Evolutionary conservation across 1,139 yeast genomes (phyloP), one percentile per base, ranked within the genome.

Genomic region (Debaryomycetaceae sp.): DNA sequence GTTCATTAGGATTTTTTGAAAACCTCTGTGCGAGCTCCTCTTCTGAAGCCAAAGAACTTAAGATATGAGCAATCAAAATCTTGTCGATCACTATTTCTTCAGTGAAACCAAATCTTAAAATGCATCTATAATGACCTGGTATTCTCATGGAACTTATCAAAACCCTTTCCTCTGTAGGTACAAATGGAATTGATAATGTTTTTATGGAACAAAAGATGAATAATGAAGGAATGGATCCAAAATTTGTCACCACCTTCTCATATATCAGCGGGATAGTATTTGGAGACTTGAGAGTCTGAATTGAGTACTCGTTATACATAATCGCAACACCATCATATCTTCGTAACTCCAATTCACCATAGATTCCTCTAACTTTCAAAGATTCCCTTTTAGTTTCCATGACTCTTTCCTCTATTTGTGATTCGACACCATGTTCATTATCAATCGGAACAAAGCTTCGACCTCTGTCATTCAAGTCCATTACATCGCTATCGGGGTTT

Each of bases 41-140:
- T 11, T 58, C 51, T 24, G 55, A 63, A 1, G 68, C 63, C 33
- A 68, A 47, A 13, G 56, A 47, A 13, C 49, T 45, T 43, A 70
- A 49, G 11, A 73, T 67, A n/a, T 52, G 55, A 6, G 56, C 49
- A 34, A 60, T 51, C 40, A 71, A 51, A 6, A 48, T 51, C 20
- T 57, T 47, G 46, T 63, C 66, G 35, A 74, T 58, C 37, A 48
- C 46, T 8, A 69, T 60, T 22, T 65, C 66, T 47, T 74, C 78
- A 71, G 70, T 72, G 54, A 75, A 76, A 5, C 81, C 81, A 48
- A 66, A 72, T 40, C 77, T 59, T 8, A 75, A 48, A 17, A 75
- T 60, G 51, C 80, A 75, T 46, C 76, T 62, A 59, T 68, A 75
- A 48, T 75, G 75, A 1, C 78, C 78, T 0, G 70, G 65, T 29